Conservation (phyloP, 768 basidiomycete species). For the Pilatotrama ljubarskyi region DNA sequence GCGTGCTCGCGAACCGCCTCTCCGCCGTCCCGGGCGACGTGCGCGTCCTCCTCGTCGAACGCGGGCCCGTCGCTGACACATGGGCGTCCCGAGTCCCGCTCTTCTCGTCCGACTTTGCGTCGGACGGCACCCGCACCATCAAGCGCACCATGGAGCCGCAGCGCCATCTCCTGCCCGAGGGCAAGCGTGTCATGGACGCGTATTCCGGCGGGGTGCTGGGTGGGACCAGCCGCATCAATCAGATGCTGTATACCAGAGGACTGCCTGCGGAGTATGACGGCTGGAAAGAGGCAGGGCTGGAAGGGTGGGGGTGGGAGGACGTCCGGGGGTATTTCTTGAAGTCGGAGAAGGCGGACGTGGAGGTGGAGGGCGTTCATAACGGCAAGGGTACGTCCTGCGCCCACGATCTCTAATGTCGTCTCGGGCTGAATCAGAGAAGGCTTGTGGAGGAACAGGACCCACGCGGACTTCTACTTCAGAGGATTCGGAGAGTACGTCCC, state of each 20-base stretch:
- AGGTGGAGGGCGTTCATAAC: slow-evolving; percentile 13
- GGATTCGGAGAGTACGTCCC: slow-evolving; percentile 14
- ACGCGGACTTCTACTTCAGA: slow-evolving; percentile 15
- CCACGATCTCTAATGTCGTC: neutral
- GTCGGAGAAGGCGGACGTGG: slow-evolving; percentile 29
- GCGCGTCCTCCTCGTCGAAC: slow-evolving; percentile 36
- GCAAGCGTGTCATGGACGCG: slow-evolving; percentile 19
- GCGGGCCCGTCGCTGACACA: slow-evolving; percentile 28
- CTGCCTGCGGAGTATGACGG: slow-evolving; percentile 34
- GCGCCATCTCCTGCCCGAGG: neutral
- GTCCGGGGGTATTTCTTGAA: slow-evolving; percentile 37
- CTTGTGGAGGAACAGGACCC: slow-evolving; percentile 17
- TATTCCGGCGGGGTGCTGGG: slow-evolving; percentile 41
- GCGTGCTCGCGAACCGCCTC: slow-evolving; percentile 39
- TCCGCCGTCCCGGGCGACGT: slow-evolving; percentile 31
- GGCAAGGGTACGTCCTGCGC: neutral
- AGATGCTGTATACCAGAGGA: slow-evolving; percentile 35
- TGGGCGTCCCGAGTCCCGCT: slow-evolving; percentile 34
- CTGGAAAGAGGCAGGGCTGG: slow-evolving; percentile 31
- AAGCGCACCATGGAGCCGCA: slow-evolving; percentile 15
- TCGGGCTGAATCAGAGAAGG: neutral
- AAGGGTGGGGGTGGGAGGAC: slow-evolving; percentile 39
- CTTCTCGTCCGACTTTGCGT: slow-evolving; percentile 32
- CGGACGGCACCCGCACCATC: slow-evolving; percentile 26
- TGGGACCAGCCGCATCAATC: slow-evolving; percentile 49